Evolutionary conservation across 2,329 filamentous ascomycete genomes (phyloP), one percentile per base, ranked within the genome.

Genomic region (Talaromyces sp.): DNA sequence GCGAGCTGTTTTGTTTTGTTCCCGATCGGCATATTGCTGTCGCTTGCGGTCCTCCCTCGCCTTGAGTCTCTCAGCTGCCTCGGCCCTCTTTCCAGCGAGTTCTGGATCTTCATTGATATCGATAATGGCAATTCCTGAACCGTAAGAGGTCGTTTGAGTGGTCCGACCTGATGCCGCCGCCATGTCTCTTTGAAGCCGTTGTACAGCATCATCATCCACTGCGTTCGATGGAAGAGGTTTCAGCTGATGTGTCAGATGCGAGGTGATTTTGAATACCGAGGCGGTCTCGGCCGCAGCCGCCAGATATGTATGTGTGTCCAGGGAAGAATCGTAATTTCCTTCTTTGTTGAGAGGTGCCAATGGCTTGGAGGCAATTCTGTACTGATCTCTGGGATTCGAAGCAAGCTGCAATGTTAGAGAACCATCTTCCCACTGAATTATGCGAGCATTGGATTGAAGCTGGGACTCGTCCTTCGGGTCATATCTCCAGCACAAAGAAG

Each of bases 391-490:
- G 1, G 85, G 84, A 41, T 85, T 81, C 14, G 83, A 86, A 26
- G 85, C 86, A 41, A 88, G 78, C 67, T 89, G 86, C 4, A 89
- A 76, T 2, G 86, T 88, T 53, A 88, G 73, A 4, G 84, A 87
- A 41, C 86, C 86, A 67, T 89, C 86, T 19, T 85, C 86, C 86
- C 86, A 89, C 64, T 83, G 81, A 55, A 88, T 78, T 56, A 89
- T 79, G 46, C 86, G 84, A 11, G 85, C 84, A 67, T 88, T 89
- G 7, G 85, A 88, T 69, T 89, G 86, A 14, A 87, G 74, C 41
- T 81, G 72, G 4, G 77, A 73, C 6, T 81, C 80, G 59, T 87
- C 77, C 2, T 80, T 81, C n/a, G 86, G 85, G 53, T 86, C 85
- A 67, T 82, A 82, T 56, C 86, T 83, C 86, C 86, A 88, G 67